Conservation (phyloP, 805 yeast species). For the Wickerhamomyces hampshirensis region DNA sequence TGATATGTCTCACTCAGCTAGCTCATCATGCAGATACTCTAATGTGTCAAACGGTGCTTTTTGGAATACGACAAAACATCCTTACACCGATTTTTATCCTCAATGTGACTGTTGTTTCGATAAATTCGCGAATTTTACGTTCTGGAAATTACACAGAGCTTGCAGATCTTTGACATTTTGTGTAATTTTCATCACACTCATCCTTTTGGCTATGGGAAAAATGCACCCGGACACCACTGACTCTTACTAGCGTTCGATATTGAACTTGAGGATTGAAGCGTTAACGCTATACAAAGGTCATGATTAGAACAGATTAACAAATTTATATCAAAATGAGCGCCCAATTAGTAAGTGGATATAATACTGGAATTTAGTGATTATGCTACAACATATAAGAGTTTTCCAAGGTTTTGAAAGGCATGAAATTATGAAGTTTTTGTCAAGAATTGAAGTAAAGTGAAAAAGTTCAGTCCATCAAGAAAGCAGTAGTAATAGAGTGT, state of each 20-base stretch:
- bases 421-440: neutral
- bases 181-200: too few relatives aligned
- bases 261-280: neutral
- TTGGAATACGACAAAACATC: neutral
- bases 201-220: too few relatives aligned
- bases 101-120: slow-evolving; percentile 1
- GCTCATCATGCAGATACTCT: too few relatives aligned
- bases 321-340: slow-evolving; percentile 27
- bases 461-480: too few relatives aligned
- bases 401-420: slow-evolving; percentile 1
- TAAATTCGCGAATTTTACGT: neutral
- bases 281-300: neutral
- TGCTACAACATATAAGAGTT: neutral
- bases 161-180: too few relatives aligned
- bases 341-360: slow-evolving; percentile 26
- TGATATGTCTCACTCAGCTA: too few relatives aligned
- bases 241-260: slow-evolving; percentile 2
- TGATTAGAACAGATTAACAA: slow-evolving; percentile 5
- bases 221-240: slow-evolving; percentile 13
- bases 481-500: too few relatives aligned
- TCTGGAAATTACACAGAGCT: slow-evolving; percentile 10
- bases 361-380: neutral
- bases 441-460: neutral
- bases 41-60: neutral
- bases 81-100: neutral